phyloP scores from a whole-genome alignment of 345 rosid genomes.

The Brassica incana region DNA sequence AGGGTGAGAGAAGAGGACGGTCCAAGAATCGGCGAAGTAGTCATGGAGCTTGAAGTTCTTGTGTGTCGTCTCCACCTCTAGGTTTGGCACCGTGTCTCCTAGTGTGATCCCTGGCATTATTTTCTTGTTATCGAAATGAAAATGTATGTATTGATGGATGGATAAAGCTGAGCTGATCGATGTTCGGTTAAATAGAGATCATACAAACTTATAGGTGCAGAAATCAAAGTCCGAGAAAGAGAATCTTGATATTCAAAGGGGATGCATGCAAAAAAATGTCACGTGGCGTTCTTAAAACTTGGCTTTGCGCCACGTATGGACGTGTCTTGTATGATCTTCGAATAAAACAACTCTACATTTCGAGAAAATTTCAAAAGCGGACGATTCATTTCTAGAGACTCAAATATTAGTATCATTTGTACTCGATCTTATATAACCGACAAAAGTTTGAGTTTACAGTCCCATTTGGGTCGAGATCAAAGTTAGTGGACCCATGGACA shows the following conservation, averaged over 20 bases:
- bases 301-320: constrained; percentile 28
- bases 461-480: not conserved
- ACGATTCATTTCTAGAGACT: not conserved
- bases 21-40: constrained; percentile 53
- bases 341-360: not conserved
- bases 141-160: constrained; percentile 1
- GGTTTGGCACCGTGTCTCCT: constrained; percentile 75
- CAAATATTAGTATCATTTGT: not conserved
- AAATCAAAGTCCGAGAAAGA: constrained; percentile 18
- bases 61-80: constrained; percentile 64
- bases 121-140: not conserved
- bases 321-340: constrained; percentile 20
- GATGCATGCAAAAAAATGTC: constrained; percentile 32
- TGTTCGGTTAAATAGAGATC: constrained; percentile 30
- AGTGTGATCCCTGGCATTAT: constrained; percentile 71
- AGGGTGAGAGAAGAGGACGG: constrained; percentile 83
- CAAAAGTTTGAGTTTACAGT: not conserved
- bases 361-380: not conserved
- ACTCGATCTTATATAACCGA: not conserved
- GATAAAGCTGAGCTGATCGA: not conserved
- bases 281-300: constrained; percentile 28
- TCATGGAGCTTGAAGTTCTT: constrained; percentile 69
- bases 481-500: no score
- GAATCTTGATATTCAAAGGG: constrained; percentile 14
- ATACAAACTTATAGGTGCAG: not conserved